A percentile compares a stretch with the other conserved stretches of the same genome.
Evolutionary conservation across 495 filamentous ascomycete genomes (phyloP).

Genomic region (Beverwykella pulmonaria): DNA sequence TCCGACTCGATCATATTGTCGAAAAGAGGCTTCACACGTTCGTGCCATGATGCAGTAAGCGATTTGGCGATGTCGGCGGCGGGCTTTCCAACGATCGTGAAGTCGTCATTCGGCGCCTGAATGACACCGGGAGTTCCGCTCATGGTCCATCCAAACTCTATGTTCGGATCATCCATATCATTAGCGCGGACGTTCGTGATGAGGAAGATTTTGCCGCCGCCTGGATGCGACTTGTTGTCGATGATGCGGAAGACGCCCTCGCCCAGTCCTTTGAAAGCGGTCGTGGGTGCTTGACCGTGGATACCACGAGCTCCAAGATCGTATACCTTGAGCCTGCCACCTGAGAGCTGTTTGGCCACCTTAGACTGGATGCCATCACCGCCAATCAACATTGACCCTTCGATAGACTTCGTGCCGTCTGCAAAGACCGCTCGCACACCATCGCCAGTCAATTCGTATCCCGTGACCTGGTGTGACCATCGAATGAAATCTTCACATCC

Average conservation of each 20-base stretch:
- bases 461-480: conserved; percentile 53
- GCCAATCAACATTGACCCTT: conserved; percentile 57
- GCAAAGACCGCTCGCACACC: conserved; percentile 57
- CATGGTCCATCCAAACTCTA: conserved; percentile 61
- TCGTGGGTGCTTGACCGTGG: conserved; percentile 58
- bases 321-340: conserved; percentile 54
- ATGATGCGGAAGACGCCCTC: conserved; percentile 55
- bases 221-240: conserved; percentile 45
- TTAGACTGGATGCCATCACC: conserved; percentile 60
- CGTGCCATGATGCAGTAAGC: conserved; percentile 54
- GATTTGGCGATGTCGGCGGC: conserved; percentile 56
- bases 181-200: conserved; percentile 60
- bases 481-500: conserved; percentile 53
- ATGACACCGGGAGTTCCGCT: conserved; percentile 56
- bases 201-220: conserved; percentile 48
- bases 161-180: conserved; percentile 57
- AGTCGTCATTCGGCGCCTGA: conserved; percentile 54
- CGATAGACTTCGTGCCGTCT: conserved; percentile 53
- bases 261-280: conserved; percentile 57
- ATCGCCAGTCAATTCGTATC: conserved; percentile 51
- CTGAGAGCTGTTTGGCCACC: conserved; percentile 53
- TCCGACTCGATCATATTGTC: conserved; percentile 55
- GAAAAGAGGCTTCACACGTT: conserved; percentile 53
- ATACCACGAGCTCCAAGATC: conserved; percentile 60
- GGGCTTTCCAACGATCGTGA: conserved; percentile 52